A percentile compares a stretch with the other conserved stretches of the same genome.
These are phyloP conservation scores for Arthrobotrys pseudoclavata DNA, from an alignment of 2,329 filamentous ascomycete genomes.

Conservation along the genomic window DNA sequence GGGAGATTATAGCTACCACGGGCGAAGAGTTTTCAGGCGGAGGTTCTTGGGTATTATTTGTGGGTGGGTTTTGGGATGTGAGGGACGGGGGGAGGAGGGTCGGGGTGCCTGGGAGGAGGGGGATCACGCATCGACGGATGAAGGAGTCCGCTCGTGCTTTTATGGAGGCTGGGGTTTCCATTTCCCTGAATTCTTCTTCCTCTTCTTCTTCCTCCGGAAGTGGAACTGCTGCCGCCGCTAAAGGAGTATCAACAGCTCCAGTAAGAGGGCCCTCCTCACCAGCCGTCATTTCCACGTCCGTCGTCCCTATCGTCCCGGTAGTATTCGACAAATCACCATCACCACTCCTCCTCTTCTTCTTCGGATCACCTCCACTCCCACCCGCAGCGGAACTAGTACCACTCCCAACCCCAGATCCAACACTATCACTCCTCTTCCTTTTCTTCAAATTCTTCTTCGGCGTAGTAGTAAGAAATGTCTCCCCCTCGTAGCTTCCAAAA, in stretches of 20 bases:
- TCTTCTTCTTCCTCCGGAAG: conserved; percentile 64
- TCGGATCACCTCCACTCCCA: conserved; percentile 17
- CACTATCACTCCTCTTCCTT: conserved; percentile 65
- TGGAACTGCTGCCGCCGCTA: neutral
- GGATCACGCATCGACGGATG: conserved; percentile 74
- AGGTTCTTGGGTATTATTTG: conserved; percentile 59
- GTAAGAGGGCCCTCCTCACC: conserved; percentile 25
- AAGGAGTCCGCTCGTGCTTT: conserved; percentile 75
- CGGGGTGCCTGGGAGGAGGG: conserved; percentile 66
- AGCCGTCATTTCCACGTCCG: conserved; percentile 49
- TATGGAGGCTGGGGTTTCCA: conserved; percentile 80
- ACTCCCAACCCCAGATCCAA: conserved; percentile 61
- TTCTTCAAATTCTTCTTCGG: conserved; percentile 54
- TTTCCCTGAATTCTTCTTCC: conserved; percentile 70
- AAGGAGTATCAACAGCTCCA: neutral
- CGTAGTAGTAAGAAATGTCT: conserved; percentile 68
- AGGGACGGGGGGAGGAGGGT: conserved; percentile 10
- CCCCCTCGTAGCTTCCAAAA: conserved; percentile 79
- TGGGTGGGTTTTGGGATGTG: conserved; percentile 63
- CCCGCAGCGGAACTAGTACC: conserved; percentile 49
- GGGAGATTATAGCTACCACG: conserved; percentile 79
- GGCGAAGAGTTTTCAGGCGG: conserved; percentile 47
- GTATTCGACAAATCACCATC: conserved; percentile 50
- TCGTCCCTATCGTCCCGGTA: conserved; percentile 10
- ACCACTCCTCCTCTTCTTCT: conserved; percentile 59